Evolutionary conservation across 768 basidiomycete genomes (phyloP).

Genomic region (Galerina marginata): DNA sequence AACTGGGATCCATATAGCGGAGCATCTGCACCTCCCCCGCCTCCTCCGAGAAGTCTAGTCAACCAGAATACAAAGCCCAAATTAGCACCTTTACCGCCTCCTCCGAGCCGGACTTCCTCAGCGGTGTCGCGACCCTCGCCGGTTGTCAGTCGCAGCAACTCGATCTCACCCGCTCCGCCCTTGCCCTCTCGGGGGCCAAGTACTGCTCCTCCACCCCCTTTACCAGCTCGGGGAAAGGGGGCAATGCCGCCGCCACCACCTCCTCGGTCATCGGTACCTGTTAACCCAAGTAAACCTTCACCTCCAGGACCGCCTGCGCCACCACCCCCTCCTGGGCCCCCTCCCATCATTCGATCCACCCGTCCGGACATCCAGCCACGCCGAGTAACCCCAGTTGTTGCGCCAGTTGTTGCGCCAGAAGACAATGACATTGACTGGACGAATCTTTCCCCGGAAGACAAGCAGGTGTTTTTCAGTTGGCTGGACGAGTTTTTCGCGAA

Average conservation of each 20-base stretch:
- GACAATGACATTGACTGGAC: slow-evolving; percentile 64
- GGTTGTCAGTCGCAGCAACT: slow-evolving; percentile 12
- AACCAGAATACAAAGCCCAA: slow-evolving; percentile 37
- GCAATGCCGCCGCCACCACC: slow-evolving; percentile 27
- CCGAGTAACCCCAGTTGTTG: slow-evolving; percentile 3
- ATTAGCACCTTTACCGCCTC: slow-evolving; percentile 35
- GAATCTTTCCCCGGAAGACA: slow-evolving; percentile 70
- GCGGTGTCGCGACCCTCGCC: slow-evolving; percentile 15
- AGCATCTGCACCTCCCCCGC: slow-evolving; percentile 53
- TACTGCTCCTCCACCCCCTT: slow-evolving; percentile 27
- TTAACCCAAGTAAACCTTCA: slow-evolving; percentile 5
- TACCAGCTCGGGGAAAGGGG: slow-evolving; percentile 29
- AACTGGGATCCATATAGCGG: slow-evolving; percentile 70
- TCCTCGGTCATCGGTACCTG: slow-evolving; percentile 20
- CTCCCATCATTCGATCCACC: slow-evolving; percentile 38
- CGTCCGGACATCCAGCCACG: slow-evolving; percentile 30
- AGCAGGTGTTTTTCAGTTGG: slow-evolving; percentile 76
- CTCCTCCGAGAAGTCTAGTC: slow-evolving; percentile 42
- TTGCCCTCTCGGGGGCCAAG: slow-evolving; percentile 27
- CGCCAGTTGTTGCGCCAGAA: slow-evolving; percentile 1
- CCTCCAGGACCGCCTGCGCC: slow-evolving; percentile 17
- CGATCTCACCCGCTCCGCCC: slow-evolving; percentile 25
- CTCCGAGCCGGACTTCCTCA: slow-evolving; percentile 41
- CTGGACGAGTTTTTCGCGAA: slow-evolving; percentile 80
- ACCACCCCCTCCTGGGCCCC: slow-evolving; percentile 30